These are phyloP conservation scores for Scleromitrula shiraiana DNA, from an alignment of 2,329 filamentous ascomycete species.

Conservation along the genomic window DNA sequence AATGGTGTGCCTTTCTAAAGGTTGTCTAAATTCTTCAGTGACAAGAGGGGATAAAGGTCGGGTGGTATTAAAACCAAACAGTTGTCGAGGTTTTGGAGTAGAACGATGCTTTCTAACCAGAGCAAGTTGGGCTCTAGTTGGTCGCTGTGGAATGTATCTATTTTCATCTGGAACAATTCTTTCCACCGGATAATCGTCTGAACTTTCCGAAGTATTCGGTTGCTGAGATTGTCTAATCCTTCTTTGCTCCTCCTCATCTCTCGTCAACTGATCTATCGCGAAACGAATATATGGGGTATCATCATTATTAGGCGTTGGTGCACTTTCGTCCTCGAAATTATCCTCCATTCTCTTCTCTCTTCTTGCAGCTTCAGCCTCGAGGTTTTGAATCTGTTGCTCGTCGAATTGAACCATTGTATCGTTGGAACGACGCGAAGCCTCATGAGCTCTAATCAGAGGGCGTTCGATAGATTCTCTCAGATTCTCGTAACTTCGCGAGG, in stretches of 20 bases:
- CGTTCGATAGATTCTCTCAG: slow-evolving; percentile 9
- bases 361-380: slow-evolving; percentile 18
- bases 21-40: background rate
- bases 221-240: slow-evolving; percentile 1
- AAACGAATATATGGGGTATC: slow-evolving; percentile 85
- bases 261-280: slow-evolving; percentile 78
- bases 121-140: slow-evolving; percentile 24
- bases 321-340: slow-evolving; percentile 11
- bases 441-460: background rate
- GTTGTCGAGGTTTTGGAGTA: slow-evolving; percentile 23
- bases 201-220: slow-evolving; percentile 37
- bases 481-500: slow-evolving; percentile 1
- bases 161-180: slow-evolving; percentile 40
- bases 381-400: slow-evolving; percentile 23
- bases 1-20: background rate
- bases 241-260: slow-evolving; percentile 53
- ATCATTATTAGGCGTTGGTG: slow-evolving; percentile 53
- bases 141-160: slow-evolving; percentile 23
- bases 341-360: slow-evolving; percentile 17
- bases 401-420: slow-evolving; percentile 21
- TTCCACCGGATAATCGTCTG: slow-evolving; percentile 40
- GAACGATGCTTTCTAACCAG: slow-evolving; percentile 31
- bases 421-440: background rate
- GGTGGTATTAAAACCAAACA: slow-evolving; percentile 28
- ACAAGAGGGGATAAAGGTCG: slow-evolving; percentile 20